Evolutionary conservation across 2,329 filamentous ascomycete genomes (phyloP).

Genomic region (Madurella mycetomatis): DNA sequence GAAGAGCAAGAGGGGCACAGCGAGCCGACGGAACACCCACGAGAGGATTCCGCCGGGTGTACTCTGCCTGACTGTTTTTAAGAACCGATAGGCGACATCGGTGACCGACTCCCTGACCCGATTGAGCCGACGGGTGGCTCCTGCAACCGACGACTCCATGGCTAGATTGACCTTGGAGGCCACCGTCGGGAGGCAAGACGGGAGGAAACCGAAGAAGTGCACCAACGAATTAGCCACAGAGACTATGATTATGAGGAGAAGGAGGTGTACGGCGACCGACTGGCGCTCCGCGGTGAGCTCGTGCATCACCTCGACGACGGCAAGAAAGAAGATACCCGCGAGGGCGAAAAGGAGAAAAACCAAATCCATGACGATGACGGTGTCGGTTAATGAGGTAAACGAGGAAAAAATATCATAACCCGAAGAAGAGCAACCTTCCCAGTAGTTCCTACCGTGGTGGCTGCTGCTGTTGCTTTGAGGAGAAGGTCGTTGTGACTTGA

Average conservation of each 20-base stretch:
- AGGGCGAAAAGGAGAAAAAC: neutral
- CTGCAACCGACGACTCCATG: constrained; percentile 4
- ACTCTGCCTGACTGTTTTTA: constrained; percentile 1
- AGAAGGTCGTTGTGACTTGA: neutral
- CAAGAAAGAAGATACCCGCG: neutral
- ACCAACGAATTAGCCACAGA: neutral
- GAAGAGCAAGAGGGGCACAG: neutral
- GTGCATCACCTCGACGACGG: neutral
- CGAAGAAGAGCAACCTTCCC: neutral
- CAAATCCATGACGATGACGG: neutral
- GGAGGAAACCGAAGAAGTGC: neutral
- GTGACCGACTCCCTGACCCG: constrained; percentile 5
- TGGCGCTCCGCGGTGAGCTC: neutral
- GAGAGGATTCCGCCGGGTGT: neutral
- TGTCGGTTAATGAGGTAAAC: neutral
- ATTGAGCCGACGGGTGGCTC: constrained; percentile 6
- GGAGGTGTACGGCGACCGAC: neutral
- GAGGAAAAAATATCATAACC: neutral
- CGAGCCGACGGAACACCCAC: neutral
- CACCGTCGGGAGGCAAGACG: constrained; percentile 1
- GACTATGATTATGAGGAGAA: neutral
- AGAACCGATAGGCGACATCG: neutral
- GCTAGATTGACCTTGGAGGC: constrained; percentile 1
- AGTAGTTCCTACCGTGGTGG: neutral
- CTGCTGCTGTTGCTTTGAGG: neutral